Percentiles rank a stretch among this genome's conserved stretches.
Evolutionary conservation across 164 flowering plant genomes (phyloP).

Genomic region (Hamamelis virginiana): DNA sequence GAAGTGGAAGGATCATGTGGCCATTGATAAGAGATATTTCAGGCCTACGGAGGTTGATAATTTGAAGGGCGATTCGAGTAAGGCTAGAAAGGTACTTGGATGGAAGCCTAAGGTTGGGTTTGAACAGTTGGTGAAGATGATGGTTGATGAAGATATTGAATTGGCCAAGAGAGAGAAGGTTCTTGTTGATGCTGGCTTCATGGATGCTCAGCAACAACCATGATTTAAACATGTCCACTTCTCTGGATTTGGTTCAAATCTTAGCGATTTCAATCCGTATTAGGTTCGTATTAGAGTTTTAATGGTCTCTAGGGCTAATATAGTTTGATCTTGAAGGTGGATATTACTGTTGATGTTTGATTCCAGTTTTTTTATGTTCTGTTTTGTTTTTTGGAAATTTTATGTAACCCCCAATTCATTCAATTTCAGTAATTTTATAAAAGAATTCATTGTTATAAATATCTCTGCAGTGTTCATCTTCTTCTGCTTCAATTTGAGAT

Average conservation of each 20-base stretch:
- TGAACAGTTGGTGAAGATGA: slow-evolving; percentile 91
- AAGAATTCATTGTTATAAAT: too few relatives aligned
- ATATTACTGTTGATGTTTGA: neutral
- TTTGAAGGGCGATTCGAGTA: slow-evolving; percentile 83
- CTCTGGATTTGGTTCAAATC: slow-evolving; percentile 2
- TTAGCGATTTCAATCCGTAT: too few relatives aligned
- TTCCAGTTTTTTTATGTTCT: neutral
- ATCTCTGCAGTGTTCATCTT: too few relatives aligned
- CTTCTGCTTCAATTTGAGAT: too few relatives aligned
- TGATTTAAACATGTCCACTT: slow-evolving; percentile 23
- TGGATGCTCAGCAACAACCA: slow-evolving; percentile 97
- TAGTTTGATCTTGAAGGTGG: too few relatives aligned
- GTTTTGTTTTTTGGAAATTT: neutral
- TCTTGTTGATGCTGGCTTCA: slow-evolving; percentile 92
- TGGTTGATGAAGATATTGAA: slow-evolving; percentile 93
- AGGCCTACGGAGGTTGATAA: slow-evolving; percentile 95
- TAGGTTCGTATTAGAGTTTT: too few relatives aligned
- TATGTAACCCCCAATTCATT: slow-evolving; percentile 10
- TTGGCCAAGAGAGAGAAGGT: slow-evolving; percentile 95
- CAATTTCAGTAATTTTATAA: slow-evolving; percentile 2
- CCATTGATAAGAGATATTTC: slow-evolving; percentile 87
- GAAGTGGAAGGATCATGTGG: slow-evolving; percentile 91
- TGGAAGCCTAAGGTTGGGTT: slow-evolving; percentile 97
- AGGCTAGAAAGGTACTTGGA: slow-evolving; percentile 71
- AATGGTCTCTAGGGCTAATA: too few relatives aligned